Percentiles rank a stretch among this genome's conserved stretches.
phyloP scores from a whole-genome alignment of 2,329 filamentous ascomycete genomes.

The Metarhizium robertsii region DNA sequence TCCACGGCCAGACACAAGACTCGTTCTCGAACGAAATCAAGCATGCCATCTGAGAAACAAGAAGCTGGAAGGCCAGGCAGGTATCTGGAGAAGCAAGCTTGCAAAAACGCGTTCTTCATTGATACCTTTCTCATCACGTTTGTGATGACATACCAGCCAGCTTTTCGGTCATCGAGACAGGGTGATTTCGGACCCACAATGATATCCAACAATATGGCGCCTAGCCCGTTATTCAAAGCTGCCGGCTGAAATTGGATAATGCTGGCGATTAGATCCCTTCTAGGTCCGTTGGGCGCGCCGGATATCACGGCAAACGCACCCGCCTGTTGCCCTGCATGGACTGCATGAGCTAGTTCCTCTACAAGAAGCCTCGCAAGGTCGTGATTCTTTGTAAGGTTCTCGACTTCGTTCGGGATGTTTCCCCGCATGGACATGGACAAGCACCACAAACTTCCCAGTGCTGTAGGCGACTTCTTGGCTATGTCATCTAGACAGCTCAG shows the following conservation, averaged over 20 bases:
- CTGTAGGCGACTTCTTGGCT: conserved; percentile 48
- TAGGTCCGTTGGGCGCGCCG: conserved; percentile 40
- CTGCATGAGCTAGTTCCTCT: conserved; percentile 52
- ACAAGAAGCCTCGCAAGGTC: conserved; percentile 53
- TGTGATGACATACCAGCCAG: conserved; percentile 61
- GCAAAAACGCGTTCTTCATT: conserved; percentile 46
- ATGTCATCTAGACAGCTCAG: conserved; percentile 61
- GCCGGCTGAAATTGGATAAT: conserved; percentile 53
- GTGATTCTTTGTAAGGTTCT: conserved; percentile 49
- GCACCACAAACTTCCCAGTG: conserved; percentile 65
- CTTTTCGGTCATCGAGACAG: conserved; percentile 50
- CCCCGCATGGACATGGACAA: conserved; percentile 41
- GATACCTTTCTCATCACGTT: conserved; percentile 28
- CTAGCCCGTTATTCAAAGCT: conserved; percentile 52
- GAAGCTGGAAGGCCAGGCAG: conserved; percentile 47
- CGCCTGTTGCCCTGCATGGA: conserved; percentile 18
- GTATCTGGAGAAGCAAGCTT: conserved; percentile 43
- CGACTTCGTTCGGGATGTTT: conserved; percentile 41
- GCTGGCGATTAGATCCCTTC: conserved; percentile 45
- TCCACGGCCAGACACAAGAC: conserved; percentile 39
- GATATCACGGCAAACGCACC: conserved; percentile 36
- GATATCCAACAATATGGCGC: conserved; percentile 59
- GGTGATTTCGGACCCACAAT: conserved; percentile 58
- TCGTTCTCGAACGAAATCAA: conserved; percentile 51
- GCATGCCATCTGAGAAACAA: conserved; percentile 50